Conservation (phyloP, 345 rosid genomes). For the Eucalyptus albens region DNA sequence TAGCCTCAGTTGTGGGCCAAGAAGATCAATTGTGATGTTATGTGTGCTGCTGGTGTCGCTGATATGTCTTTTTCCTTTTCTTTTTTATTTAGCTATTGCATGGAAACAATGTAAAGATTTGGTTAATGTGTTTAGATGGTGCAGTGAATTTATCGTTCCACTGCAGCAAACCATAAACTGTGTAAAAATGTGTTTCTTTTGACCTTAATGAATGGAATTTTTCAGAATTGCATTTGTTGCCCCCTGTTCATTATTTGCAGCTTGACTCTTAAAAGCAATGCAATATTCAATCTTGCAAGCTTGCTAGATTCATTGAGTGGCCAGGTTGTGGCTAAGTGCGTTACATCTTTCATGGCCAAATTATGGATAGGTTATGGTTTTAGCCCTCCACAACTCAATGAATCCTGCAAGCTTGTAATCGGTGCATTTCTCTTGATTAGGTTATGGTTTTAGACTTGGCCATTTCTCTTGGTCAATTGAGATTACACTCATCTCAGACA, state of each 20-base stretch:
- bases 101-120: too few relatives aligned
- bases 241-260: background rate
- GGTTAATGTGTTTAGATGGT: background rate
- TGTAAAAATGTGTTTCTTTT: background rate
- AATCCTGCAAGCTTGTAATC: background rate
- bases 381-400: too few relatives aligned
- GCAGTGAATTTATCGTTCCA: background rate
- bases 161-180: accelerated
- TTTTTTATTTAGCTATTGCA: too few relatives aligned
- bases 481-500: background rate
- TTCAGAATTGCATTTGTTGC: background rate
- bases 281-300: background rate
- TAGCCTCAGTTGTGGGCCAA: too few relatives aligned
- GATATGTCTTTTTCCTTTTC: too few relatives aligned
- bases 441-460: background rate
- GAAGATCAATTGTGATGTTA: too few relatives aligned
- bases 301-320: background rate
- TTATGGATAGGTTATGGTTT: too few relatives aligned
- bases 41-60: too few relatives aligned
- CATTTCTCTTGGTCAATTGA: background rate
- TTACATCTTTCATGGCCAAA: background rate
- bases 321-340: accelerated
- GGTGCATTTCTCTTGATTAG: background rate
- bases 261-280: background rate
- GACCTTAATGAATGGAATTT: background rate